phyloP scores from a whole-genome alignment of 2,329 filamentous ascomycete species.

The Hymenoscyphus repandus region DNA sequence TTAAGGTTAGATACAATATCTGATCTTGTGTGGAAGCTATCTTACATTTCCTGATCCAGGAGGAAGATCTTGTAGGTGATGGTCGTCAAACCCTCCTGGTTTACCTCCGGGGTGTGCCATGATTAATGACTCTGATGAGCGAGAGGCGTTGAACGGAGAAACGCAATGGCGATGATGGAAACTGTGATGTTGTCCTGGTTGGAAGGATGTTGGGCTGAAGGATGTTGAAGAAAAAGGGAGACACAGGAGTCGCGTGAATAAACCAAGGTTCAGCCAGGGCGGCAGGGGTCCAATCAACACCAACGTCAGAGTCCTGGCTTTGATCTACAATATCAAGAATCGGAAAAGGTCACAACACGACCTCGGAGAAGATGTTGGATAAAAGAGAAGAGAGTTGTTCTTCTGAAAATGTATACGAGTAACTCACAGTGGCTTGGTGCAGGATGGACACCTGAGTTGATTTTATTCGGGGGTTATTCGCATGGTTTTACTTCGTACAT shows the following conservation, averaged over 20 bases:
- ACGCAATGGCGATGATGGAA: not conserved
- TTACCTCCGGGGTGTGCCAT: constrained; percentile 60
- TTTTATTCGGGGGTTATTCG: too few species aligned
- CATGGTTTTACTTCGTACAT: too few species aligned
- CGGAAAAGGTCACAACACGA: not conserved
- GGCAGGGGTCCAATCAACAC: not conserved
- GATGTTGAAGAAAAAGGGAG: not conserved
- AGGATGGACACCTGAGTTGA: too few species aligned
- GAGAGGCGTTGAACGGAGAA: not conserved
- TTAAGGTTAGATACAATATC: constrained; percentile 7
- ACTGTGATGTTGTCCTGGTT: not conserved
- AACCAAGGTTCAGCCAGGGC: not conserved
- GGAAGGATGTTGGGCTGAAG: not conserved
- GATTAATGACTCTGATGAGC: constrained; percentile 22
- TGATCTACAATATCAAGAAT: not conserved
- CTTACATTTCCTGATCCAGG: constrained; percentile 55
- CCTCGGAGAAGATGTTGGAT: not conserved
- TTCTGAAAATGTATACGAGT: too few species aligned
- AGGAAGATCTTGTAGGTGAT: constrained; percentile 63
- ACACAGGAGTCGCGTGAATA: not conserved
- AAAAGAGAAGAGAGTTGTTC: not conserved
- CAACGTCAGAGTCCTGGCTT: not conserved
- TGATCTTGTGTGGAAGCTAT: constrained; percentile 16
- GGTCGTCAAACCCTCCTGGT: constrained; percentile 44
- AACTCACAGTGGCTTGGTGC: too few species aligned